Conservation (phyloP, 2,329 filamentous ascomycete genomes). For the Verticillium dahliae region DNA sequence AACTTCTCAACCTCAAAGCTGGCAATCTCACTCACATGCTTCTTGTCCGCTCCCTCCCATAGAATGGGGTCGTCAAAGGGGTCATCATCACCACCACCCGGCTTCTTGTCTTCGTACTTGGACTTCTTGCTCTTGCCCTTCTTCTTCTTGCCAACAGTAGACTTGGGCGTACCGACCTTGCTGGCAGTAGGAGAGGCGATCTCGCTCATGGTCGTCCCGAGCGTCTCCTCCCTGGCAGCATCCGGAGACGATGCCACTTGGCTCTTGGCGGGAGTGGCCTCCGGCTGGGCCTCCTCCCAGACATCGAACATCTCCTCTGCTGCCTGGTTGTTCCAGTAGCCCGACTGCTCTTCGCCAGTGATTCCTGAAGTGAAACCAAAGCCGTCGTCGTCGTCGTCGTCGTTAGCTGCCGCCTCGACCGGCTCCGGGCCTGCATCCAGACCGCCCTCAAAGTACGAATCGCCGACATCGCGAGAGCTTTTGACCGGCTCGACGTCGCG, state of each 20-base stretch:
- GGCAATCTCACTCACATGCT: slow-evolving; percentile 15
- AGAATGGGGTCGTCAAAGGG: slow-evolving; percentile 36
- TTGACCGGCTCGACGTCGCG: not conserved
- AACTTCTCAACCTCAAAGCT: slow-evolving; percentile 21
- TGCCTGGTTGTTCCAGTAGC: not conserved
- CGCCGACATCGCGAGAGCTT: not conserved
- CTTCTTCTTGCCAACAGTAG: slow-evolving; percentile 23
- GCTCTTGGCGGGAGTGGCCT: not conserved
- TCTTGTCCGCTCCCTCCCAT: slow-evolving; percentile 37
- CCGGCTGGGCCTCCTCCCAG: not conserved
- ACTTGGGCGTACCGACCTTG: slow-evolving; percentile 13
- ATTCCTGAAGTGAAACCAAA: not conserved
- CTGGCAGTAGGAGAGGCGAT: not conserved
- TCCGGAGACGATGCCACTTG: slow-evolving; percentile 16
- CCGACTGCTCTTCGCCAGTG: not conserved
- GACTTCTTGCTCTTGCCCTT: slow-evolving; percentile 25
- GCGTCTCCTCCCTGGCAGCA: not conserved
- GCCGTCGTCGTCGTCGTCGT: not conserved
- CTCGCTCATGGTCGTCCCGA: not conserved
- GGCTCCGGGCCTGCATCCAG: not conserved
- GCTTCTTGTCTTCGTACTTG: slow-evolving; percentile 25
- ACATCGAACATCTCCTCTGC: not conserved
- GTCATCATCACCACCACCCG: slow-evolving; percentile 30
- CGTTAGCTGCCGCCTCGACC: not conserved
- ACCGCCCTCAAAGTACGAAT: not conserved